A percentile compares a stretch with the other conserved stretches of the same genome.
These are phyloP conservation scores for Didymella pinodella DNA, from an alignment of 2,329 filamentous ascomycete species.

Conservation along the genomic window DNA sequence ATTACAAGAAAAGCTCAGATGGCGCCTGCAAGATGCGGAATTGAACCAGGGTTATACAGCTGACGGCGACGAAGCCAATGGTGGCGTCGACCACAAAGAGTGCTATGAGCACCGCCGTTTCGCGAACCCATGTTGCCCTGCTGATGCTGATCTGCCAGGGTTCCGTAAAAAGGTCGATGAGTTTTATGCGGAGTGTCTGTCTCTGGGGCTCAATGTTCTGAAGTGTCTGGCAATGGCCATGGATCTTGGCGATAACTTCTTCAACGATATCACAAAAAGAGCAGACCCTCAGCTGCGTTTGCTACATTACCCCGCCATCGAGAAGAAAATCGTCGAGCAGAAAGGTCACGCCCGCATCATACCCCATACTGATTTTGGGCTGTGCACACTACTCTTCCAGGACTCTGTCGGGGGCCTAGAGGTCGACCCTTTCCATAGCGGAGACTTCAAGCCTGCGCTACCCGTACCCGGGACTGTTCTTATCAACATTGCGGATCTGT, in stretches of 20 bases:
- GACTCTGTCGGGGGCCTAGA: conserved; percentile 51
- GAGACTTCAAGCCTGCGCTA: conserved; percentile 36
- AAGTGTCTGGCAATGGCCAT: conserved; percentile 40
- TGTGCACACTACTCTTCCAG: conserved; percentile 52
- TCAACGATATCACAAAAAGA: conserved; percentile 33
- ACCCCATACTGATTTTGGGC: conserved; percentile 45
- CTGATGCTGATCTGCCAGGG: conserved; percentile 30
- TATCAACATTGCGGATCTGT: conserved; percentile 38
- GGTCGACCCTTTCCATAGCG: conserved; percentile 39
- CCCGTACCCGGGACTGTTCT: conserved; percentile 35
- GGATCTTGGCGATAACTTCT: conserved; percentile 38
- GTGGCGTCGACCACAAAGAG: conserved; percentile 42
- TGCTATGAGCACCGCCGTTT: conserved; percentile 36
- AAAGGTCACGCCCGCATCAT: conserved; percentile 38
- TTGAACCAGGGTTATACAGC: conserved; percentile 52
- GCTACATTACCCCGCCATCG: conserved; percentile 40
- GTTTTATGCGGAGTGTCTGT: conserved; percentile 36
- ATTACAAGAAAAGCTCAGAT: conserved; percentile 42
- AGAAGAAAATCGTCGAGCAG: conserved; percentile 31
- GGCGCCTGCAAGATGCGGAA: conserved; percentile 49
- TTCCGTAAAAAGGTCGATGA: conserved; percentile 37
- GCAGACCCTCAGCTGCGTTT: conserved; percentile 41
- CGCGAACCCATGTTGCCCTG: conserved; percentile 32
- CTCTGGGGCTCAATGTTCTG: conserved; percentile 32
- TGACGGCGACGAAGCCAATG: conserved; percentile 48